Evolutionary conservation across 2,329 filamentous ascomycete genomes (phyloP), one percentile per base, ranked within the genome.

Genomic region (Xylaria sp.): DNA sequence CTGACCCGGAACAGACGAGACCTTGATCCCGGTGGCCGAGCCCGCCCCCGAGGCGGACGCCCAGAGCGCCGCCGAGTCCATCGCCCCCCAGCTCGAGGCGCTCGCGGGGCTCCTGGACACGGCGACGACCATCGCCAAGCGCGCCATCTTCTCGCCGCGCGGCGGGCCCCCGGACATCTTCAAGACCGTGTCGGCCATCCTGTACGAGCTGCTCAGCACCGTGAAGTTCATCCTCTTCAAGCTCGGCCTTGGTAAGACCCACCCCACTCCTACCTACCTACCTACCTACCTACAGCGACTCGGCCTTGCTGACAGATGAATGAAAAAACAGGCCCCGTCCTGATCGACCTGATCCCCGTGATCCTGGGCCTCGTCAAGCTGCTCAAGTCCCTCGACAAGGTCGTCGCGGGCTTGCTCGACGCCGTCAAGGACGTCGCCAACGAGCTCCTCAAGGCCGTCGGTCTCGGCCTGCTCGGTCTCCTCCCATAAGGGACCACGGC

Each of bases 241-340:
- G 62, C 59, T 66, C 26, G 64, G 64, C 34, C 63, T 66, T 19
- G 64, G 64, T 66, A 66, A 51, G 61, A n/a, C n/a, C n/a, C n/a
- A n/a, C n/a, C n/a, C n/a, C n/a, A n/a, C n/a, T n/a, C n/a, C n/a
- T n/a, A n/a, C n/a, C n/a, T n/a, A n/a, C n/a, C n/a, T n/a, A n/a
- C n/a, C n/a, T n/a, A n/a, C n/a, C n/a, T n/a, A n/a, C n/a, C n/a
- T n/a, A n/a, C n/a, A n/a, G n/a, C n/a, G n/a, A n/a, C n/a, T n/a
- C n/a, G n/a, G n/a, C n/a, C n/a, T n/a, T n/a, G 39, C 52, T 61
- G 38, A 62, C 49, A 39, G 39, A 62, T 43, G 37, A 5, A 34
- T 24, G 7, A 34, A 20, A 20, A 48, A 21, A 2, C 39, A 66
- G 64, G 59, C 42, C 61, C 62, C 34, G 57, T 66, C 44, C 48